Percentiles rank a stretch among this genome's conserved stretches.
These are phyloP conservation scores for Nemania abortiva DNA, from an alignment of 2,329 filamentous ascomycete genomes.

Conservation along the genomic window DNA sequence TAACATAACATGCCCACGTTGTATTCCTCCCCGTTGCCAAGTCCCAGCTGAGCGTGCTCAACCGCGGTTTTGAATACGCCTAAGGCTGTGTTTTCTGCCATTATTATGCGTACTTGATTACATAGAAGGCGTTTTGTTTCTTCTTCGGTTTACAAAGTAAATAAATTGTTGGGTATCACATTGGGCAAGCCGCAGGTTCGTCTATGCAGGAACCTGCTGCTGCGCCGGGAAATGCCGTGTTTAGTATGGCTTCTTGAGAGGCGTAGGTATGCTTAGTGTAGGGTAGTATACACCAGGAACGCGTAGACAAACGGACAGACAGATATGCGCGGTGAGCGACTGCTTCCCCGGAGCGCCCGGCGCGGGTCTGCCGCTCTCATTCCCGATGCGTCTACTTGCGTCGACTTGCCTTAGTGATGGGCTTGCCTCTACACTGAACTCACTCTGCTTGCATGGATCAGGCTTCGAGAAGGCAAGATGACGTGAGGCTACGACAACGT, in stretches of 20 bases:
- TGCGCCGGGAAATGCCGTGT: conserved; percentile 10
- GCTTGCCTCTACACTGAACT: background rate
- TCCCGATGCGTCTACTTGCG: conserved; percentile 15
- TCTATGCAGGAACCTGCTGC: conserved; percentile 26
- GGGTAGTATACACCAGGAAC: background rate
- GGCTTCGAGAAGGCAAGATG: background rate
- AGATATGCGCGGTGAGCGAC: background rate
- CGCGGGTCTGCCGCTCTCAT: conserved; percentile 12
- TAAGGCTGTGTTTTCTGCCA: background rate
- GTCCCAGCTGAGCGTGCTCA: conserved; percentile 20
- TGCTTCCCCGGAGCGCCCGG: background rate
- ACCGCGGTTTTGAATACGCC: conserved; percentile 1
- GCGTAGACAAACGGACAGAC: background rate
- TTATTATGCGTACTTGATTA: background rate
- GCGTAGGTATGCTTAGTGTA: background rate
- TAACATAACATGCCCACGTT: background rate
- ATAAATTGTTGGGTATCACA: conserved; percentile 2
- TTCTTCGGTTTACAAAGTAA: background rate
- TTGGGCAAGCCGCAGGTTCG: conserved; percentile 6
- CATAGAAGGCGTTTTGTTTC: background rate
- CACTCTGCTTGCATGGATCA: conserved; percentile 3
- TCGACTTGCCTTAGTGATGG: conserved; percentile 8
- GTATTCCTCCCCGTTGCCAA: conserved; percentile 19
- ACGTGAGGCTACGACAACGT: conserved; percentile 4
- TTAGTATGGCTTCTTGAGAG: background rate